Conservation (phyloP, 2,329 filamentous ascomycete genomes). For the Cadophora luteo-olivacea region DNA sequence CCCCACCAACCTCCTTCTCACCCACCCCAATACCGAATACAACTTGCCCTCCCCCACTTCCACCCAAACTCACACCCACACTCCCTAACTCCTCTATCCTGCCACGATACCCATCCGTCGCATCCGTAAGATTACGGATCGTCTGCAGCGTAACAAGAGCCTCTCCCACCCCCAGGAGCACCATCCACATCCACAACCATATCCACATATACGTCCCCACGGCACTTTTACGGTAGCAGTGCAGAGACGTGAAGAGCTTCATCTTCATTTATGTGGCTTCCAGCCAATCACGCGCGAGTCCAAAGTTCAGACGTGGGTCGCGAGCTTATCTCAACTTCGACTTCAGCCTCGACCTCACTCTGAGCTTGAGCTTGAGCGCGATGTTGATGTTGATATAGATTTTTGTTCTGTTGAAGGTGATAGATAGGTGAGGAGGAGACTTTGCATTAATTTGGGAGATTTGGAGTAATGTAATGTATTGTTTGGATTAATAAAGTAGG, state of each 20-base stretch:
- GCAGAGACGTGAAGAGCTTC: constrained; percentile 8
- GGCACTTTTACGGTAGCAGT: background rate
- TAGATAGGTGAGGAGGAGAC: no score
- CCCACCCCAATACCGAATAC: constrained; percentile 5
- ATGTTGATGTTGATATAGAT: no score
- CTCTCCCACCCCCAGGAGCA: background rate
- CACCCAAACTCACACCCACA: constrained; percentile 1
- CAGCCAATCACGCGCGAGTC: no score
- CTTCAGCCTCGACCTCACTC: no score
- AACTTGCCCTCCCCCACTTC: constrained; percentile 9
- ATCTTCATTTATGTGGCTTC: background rate
- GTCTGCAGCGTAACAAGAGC: constrained; percentile 35
- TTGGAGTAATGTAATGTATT: no score
- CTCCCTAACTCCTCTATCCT: constrained; percentile 5
- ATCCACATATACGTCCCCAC: no score
- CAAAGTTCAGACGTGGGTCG: no score
- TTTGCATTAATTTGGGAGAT: no score
- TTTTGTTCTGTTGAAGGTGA: no score
- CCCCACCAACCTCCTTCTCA: constrained; percentile 23
- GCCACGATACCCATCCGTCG: constrained; percentile 26
- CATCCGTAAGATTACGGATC: constrained; percentile 33
- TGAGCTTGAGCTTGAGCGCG: no score
- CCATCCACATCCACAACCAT: background rate
- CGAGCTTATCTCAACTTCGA: background rate
- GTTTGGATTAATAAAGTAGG: background rate